phyloP scores from a whole-genome alignment of 1,284 basidiomycete genomes.

The Anthracocystis setariae region DNA sequence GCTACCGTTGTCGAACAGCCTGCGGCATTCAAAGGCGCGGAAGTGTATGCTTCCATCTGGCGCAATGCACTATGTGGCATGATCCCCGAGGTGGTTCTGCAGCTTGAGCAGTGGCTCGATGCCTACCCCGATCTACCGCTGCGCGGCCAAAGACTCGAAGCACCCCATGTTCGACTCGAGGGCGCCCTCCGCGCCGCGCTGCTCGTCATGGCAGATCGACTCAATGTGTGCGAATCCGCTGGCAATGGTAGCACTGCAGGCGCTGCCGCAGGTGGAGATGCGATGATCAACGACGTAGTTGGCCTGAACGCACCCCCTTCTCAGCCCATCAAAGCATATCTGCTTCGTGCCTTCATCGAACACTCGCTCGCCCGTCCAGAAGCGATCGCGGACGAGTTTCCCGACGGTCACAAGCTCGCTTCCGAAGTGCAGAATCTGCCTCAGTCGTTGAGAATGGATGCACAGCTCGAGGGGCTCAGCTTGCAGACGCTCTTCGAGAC shows the following conservation, averaged over 20 bases:
- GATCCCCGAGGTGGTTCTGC: slow-evolving; percentile 40
- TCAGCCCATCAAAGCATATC: slow-evolving; percentile 45
- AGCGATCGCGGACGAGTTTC: slow-evolving; percentile 47
- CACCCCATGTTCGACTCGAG: slow-evolving; percentile 42
- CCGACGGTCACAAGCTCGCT: slow-evolving; percentile 40
- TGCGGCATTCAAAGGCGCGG: slow-evolving; percentile 26
- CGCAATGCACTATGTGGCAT: slow-evolving; percentile 42
- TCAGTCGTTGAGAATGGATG: slow-evolving; percentile 44
- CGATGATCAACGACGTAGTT: slow-evolving; percentile 19
- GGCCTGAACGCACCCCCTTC: slow-evolving; percentile 33
- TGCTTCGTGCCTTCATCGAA: slow-evolving; percentile 47
- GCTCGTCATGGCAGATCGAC: slow-evolving; percentile 24
- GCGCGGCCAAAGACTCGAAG: slow-evolving; percentile 29
- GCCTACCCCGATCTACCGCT: slow-evolving; percentile 23
- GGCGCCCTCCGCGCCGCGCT: slow-evolving; percentile 28
- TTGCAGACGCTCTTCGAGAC: slow-evolving; percentile 37
- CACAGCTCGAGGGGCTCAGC: slow-evolving; percentile 37
- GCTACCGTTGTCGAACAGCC: slow-evolving; percentile 36
- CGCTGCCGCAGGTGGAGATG: neutral
- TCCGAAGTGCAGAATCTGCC: slow-evolving; percentile 44
- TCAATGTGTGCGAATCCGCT: slow-evolving; percentile 35
- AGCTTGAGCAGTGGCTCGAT: slow-evolving; percentile 52
- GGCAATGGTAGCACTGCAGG: neutral
- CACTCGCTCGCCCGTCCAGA: slow-evolving; percentile 41
- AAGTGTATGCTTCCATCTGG: slow-evolving; percentile 40